phyloP scores from a whole-genome alignment of 345 rosid species.

The Melastoma malabathricum region DNA sequence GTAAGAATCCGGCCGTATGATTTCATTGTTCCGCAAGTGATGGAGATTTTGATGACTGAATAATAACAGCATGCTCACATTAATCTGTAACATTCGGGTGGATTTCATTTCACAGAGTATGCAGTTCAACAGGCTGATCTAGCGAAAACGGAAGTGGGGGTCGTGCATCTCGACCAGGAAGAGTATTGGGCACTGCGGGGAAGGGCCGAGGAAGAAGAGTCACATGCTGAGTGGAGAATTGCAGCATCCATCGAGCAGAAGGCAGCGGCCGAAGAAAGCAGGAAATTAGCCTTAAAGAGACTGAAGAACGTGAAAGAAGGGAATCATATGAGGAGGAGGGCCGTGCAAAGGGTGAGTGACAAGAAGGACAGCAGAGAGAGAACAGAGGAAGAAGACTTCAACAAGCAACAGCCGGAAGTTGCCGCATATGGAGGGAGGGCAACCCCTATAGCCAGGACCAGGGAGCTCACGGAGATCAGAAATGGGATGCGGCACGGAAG shows the following conservation, averaged over 20 bases:
- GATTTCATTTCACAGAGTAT: conserved; percentile 1
- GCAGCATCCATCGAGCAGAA: conserved; percentile 32
- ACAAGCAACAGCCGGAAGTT: background rate
- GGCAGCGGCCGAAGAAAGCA: conserved; percentile 25
- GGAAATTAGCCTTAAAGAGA: conserved; percentile 17
- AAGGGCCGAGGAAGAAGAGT: conserved; percentile 29
- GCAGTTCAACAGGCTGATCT: conserved; percentile 10
- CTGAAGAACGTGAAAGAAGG: conserved; percentile 10
- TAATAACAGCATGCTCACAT: too few relatives aligned
- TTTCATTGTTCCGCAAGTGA: too few relatives aligned
- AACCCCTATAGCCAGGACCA: conserved; percentile 20
- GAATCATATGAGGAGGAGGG: conserved; percentile 5
- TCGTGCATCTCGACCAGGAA: conserved; percentile 16
- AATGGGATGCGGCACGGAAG: conserved; percentile 4
- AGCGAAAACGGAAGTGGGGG: conserved; percentile 9
- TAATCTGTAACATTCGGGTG: too few relatives aligned
- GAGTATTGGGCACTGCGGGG: conserved; percentile 24
- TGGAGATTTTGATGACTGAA: too few relatives aligned
- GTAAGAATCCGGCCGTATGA: too few relatives aligned
- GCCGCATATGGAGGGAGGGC: conserved; percentile 5
- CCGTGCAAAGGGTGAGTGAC: background rate
- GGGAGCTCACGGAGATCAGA: background rate
- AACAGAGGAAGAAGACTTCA: too few relatives aligned
- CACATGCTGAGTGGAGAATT: conserved; percentile 31
- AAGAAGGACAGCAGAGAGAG: conserved; percentile 1